Conservation (phyloP, 2,329 filamentous ascomycete species). For the Colletotrichum aenigma region DNA sequence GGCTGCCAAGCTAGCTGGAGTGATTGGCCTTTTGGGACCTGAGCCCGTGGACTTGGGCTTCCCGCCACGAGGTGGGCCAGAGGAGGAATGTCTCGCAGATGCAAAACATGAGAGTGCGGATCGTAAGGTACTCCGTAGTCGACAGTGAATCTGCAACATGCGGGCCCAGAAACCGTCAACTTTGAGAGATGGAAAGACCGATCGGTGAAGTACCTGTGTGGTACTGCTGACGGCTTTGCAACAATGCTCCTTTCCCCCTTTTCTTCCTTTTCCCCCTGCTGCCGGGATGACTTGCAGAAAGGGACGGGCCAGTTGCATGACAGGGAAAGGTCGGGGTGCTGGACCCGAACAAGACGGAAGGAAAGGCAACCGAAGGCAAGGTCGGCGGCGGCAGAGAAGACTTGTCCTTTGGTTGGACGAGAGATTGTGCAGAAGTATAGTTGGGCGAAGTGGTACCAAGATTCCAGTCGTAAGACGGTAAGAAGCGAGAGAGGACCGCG, state of each 20-base stretch:
- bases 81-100: neutral
- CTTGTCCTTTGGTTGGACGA: neutral
- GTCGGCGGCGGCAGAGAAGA: neutral
- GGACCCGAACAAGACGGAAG: neutral
- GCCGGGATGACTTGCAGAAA: slow-evolving; percentile 15
- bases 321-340: neutral
- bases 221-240: neutral
- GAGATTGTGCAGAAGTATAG: neutral
- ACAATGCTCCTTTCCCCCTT: neutral
- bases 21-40: neutral
- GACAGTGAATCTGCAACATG: slow-evolving; percentile 11
- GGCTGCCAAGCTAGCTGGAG: neutral
- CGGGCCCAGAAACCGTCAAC: neutral
- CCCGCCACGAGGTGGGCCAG: neutral
- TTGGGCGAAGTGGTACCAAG: neutral
- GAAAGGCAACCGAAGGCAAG: neutral
- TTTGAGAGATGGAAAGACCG: neutral
- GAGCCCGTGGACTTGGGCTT: neutral
- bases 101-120: neutral
- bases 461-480: slow-evolving; percentile 10
- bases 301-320: neutral
- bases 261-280: neutral
- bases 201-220: neutral
- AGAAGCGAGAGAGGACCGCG: slow-evolving; percentile 3
- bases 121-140: neutral